Percentiles rank a stretch among this genome's conserved stretches.
phyloP scores from a whole-genome alignment of 139 green algal species.

The Chlamydomonas sp. region DNA sequence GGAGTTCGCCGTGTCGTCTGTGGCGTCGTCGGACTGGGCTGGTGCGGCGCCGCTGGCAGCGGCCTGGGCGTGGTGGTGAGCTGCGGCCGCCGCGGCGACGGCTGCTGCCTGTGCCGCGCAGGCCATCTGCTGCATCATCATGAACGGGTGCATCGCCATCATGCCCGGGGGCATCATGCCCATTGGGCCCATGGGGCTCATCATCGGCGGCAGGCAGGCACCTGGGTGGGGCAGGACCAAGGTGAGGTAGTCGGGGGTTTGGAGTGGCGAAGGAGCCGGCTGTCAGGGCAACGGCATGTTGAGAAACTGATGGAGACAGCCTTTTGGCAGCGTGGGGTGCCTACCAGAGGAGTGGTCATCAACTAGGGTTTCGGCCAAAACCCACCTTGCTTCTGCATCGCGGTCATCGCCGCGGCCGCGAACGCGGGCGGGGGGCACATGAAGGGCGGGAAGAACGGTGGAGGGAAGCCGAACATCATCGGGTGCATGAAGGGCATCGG shows the following conservation, averaged over 20 bases:
- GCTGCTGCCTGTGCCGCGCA: neutral
- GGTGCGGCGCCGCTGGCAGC: no score
- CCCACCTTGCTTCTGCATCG: conserved; percentile 18
- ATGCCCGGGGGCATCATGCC: neutral
- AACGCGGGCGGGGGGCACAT: conserved; percentile 31
- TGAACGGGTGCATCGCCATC: neutral
- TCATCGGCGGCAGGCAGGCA: no score
- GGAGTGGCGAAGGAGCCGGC: no score
- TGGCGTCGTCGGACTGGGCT: no score
- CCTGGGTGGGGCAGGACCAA: no score
- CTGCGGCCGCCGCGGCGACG: conserved; percentile 11
- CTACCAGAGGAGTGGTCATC: neutral
- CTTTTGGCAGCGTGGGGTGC: neutral
- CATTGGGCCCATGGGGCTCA: no score
- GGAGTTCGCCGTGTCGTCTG: no score
- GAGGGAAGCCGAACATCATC: conserved; percentile 36
- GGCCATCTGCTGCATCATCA: conserved; percentile 34
- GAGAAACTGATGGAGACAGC: neutral
- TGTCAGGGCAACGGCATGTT: neutral
- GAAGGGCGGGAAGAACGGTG: conserved; percentile 23
- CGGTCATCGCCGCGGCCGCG: neutral
- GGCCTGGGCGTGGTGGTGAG: conserved; percentile 7
- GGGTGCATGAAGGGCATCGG: conserved; percentile 24
- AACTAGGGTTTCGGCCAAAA: neutral
- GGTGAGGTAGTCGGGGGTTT: no score